These are phyloP conservation scores for Naganishia sp. DNA, from an alignment of 1,284 basidiomycete species.

Conservation along the genomic window DNA sequence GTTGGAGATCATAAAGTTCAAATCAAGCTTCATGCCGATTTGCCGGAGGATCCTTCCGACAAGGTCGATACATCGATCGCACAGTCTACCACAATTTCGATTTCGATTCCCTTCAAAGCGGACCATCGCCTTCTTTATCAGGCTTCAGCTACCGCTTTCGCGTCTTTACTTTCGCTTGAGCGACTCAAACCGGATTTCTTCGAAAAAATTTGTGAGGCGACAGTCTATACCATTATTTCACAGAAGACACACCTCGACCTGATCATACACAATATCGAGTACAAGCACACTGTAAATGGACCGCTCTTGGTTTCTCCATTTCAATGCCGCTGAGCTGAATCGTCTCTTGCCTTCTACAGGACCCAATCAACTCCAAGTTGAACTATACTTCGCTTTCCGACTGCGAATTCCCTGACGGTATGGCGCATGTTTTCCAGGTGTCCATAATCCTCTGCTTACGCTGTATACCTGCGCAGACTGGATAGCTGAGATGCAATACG, in stretches of 20 bases:
- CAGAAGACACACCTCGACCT: constrained; percentile 13
- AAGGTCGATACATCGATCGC: constrained; percentile 2
- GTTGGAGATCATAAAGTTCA: constrained; percentile 23
- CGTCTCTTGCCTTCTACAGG: not conserved
- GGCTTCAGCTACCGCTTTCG: constrained; percentile 3
- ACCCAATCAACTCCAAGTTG: constrained; percentile 5
- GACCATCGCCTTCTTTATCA: constrained; percentile 2
- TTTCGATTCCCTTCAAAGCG: constrained; percentile 23
- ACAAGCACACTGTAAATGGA: constrained; percentile 3
- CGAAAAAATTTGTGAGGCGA: constrained; percentile 22
- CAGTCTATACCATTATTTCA: constrained; percentile 10
- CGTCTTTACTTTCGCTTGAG: constrained; percentile 13
- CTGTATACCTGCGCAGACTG: not conserved
- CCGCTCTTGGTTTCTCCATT: not conserved
- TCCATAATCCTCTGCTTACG: not conserved
- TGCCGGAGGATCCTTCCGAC: constrained; percentile 21
- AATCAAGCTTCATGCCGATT: constrained; percentile 28
- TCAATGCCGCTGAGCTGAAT: not conserved
- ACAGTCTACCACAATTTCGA: constrained; percentile 10
- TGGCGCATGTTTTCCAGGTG: not conserved
- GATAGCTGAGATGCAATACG: constrained; percentile 18
- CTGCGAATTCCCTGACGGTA: constrained; percentile 18
- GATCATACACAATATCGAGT: constrained; percentile 14
- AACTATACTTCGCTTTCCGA: constrained; percentile 8
- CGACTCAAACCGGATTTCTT: constrained; percentile 22